Evolutionary conservation across 2,329 filamentous ascomycete species (phyloP), one percentile per base, ranked within the genome.

Genomic region (Raffaelea deltoideospora): DNA sequence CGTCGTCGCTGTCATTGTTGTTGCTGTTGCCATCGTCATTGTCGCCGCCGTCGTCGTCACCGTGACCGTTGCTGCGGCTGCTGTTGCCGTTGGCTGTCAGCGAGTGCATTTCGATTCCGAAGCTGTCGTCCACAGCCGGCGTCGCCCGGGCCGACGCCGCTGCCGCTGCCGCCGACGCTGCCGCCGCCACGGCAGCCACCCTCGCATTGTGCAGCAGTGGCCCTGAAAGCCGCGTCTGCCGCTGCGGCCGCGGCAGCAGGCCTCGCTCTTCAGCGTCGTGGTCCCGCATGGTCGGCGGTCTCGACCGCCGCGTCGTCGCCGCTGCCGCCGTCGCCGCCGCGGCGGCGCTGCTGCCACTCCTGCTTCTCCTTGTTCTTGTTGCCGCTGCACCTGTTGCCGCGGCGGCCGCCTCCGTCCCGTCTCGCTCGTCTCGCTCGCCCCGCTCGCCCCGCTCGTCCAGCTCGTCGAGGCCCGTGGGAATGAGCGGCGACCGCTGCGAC

Each of bases 251-350:
- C 40, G 63, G 54, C 29, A 59, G 48, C 8, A 69, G 55, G 3
- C 68, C 70, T 13, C 69, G 61, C 48, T 76, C 71, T 44, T 73
- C 71, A 2, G 65, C 63, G 44, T 75, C 71, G 36, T 67, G 51
- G 43, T 72, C 66, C 46, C 74, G n/a, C n/a, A n/a, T n/a, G n/a
- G n/a, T n/a, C n/a, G n/a, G n/a, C n/a, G n/a, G n/a, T n/a, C n/a
- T n/a, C n/a, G n/a, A n/a, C n/a, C n/a, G n/a, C n/a, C n/a, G 67
- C 15, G 67, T n/a, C 5, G 31, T 35, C 14, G 44, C 24, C 9
- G 48, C 28, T 23, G 40, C 30, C 28, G 39, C 33, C n/a, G 52
- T 50, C 2, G 50, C 52, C 15, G 53, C 41, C n/a, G 41, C 26
- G 10, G 28, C 42, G 20, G 41, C 34, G 11, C 14, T n/a, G 18